Percentiles rank a stretch among this genome's conserved stretches.
Evolutionary conservation across 331 rosid genomes (phyloP).

Genomic region (Prunus yedoensis): DNA sequence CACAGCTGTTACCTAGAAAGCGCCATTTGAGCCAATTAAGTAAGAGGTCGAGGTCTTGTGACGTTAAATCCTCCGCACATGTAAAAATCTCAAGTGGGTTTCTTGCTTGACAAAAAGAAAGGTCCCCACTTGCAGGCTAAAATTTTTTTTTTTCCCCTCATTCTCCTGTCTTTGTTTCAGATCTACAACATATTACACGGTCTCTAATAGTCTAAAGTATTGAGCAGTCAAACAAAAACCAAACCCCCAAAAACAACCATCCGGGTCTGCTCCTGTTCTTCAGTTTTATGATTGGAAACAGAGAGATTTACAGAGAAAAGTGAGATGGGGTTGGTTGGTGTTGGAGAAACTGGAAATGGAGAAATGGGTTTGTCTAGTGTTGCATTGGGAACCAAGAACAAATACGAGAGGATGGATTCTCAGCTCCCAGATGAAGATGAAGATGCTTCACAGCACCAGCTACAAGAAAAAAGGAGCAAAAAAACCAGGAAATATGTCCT

Average conservation of each 20-base stretch:
- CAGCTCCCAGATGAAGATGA: slow-evolving; percentile 48
- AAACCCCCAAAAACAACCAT: slow-evolving; percentile 9
- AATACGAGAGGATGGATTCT: slow-evolving; percentile 73
- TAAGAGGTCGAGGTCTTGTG: slow-evolving; percentile 32
- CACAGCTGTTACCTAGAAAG: slow-evolving; percentile 38
- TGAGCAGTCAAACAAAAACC: slow-evolving; percentile 22
- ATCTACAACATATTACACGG: slow-evolving; percentile 41
- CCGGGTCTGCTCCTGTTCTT: slow-evolving; percentile 20
- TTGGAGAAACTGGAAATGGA: slow-evolving; percentile 60
- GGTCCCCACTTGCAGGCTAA: slow-evolving; percentile 26
- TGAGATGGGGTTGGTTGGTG: slow-evolving; percentile 52
- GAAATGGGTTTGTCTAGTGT: slow-evolving; percentile 64
- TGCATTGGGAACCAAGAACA: slow-evolving; percentile 67
- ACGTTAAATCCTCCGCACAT: slow-evolving; percentile 11
- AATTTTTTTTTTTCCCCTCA: neutral
- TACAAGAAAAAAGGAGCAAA: slow-evolving; percentile 33
- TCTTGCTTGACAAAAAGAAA: slow-evolving; percentile 34
- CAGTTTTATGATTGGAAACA: slow-evolving; percentile 14
- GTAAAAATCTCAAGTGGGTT: slow-evolving; percentile 25
- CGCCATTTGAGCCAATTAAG: slow-evolving; percentile 35
- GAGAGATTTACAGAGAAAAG: neutral
- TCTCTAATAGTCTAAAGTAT: slow-evolving; percentile 17
- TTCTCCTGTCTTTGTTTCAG: slow-evolving; percentile 36
- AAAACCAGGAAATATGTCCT: slow-evolving; percentile 58
- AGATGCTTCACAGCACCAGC: slow-evolving; percentile 41